Evolutionary conservation across 148 eudicot genomes (phyloP).

Genomic region (Mesembryanthemum crystallinum): DNA sequence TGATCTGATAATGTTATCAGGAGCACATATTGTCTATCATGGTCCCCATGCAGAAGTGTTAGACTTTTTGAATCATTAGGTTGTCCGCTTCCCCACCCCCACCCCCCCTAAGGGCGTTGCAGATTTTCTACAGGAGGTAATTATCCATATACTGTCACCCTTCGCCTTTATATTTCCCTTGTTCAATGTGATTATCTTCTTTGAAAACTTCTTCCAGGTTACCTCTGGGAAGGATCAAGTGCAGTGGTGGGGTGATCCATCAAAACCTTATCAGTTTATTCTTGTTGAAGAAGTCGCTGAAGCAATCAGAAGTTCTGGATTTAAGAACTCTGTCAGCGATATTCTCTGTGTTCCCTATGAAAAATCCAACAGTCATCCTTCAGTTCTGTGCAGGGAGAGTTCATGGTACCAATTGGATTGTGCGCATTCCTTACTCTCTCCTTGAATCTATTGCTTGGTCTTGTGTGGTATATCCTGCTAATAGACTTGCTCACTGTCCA

Average conservation of each 20-base stretch:
- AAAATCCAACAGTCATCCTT: slow-evolving; percentile 50
- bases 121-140: slow-evolving; percentile 93
- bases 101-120: slow-evolving; percentile 84
- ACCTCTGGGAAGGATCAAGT: slow-evolving; percentile 85
- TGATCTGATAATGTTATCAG: slow-evolving; percentile 66
- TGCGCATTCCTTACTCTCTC: slow-evolving; percentile 68
- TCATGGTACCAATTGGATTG: slow-evolving; percentile 58
- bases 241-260: slow-evolving; percentile 85
- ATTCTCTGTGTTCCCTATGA: slow-evolving; percentile 53
- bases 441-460: slow-evolving; percentile 79
- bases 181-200: not conserved
- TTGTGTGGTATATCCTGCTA: slow-evolving; percentile 33
- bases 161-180: not conserved
- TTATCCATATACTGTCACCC: not conserved
- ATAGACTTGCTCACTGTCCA: not conserved
- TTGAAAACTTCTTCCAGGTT: slow-evolving; percentile 45
- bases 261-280: slow-evolving; percentile 64
- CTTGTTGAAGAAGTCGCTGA: slow-evolving; percentile 64
- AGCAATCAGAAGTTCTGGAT: slow-evolving; percentile 58
- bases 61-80: slow-evolving; percentile 72
- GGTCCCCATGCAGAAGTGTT: slow-evolving; percentile 70
- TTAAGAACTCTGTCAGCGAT: slow-evolving; percentile 48
- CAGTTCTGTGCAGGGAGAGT: slow-evolving; percentile 51
- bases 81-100: slow-evolving; percentile 57
- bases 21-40: slow-evolving; percentile 66